A percentile compares a stretch with the other conserved stretches of the same genome.
These are phyloP conservation scores for Prunus dulcis DNA, from an alignment of 306 rosid genomes.

Conservation along the genomic window DNA sequence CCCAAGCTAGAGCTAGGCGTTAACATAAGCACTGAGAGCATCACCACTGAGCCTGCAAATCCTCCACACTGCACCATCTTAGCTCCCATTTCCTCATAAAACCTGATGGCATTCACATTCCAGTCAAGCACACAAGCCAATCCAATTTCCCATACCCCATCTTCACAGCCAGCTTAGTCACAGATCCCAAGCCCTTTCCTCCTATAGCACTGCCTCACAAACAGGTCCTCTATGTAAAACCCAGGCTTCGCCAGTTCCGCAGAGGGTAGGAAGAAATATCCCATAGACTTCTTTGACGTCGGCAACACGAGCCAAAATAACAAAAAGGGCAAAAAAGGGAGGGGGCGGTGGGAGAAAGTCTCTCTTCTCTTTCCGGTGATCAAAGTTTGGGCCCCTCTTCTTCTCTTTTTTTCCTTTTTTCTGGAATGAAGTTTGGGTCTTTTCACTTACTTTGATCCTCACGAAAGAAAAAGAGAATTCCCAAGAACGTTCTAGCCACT, in stretches of 20 bases:
- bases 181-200: constrained; percentile 77
- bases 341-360: too few relatives aligned
- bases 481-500: not conserved
- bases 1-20: not conserved
- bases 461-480: not conserved
- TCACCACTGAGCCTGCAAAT: constrained; percentile 80
- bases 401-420: too few relatives aligned
- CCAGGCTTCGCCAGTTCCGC: constrained; percentile 60
- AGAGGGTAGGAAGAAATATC: too few relatives aligned
- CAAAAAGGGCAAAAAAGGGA: too few relatives aligned
- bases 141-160: constrained; percentile 82
- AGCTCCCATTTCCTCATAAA: constrained; percentile 85
- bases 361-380: too few relatives aligned
- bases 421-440: not conserved
- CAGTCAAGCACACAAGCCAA: constrained; percentile 81
- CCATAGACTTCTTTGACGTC: too few relatives aligned
- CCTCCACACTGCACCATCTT: constrained; percentile 69
- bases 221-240: constrained; percentile 73
- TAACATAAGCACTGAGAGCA: constrained; percentile 53
- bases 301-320: too few relatives aligned
- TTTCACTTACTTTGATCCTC: not conserved
- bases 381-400: not conserved
- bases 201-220: constrained; percentile 72
- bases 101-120: constrained; percentile 67
- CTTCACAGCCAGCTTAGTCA: constrained; percentile 80